Evolutionary conservation across 176 grass and related monocot species (phyloP).

Genomic region (Tillandsia leiboldiana): DNA sequence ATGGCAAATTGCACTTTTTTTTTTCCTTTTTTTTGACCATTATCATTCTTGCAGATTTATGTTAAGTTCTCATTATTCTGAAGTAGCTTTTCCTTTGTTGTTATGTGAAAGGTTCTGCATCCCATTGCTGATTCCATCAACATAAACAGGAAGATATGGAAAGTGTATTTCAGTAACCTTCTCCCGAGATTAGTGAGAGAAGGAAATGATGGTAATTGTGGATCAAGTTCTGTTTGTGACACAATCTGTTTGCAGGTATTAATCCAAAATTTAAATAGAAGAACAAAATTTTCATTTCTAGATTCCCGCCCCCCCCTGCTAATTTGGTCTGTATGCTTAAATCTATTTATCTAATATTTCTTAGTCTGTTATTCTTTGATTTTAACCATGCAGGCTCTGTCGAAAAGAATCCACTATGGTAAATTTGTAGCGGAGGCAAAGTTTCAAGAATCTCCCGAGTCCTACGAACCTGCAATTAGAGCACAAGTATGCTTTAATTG

Average conservation of each 20-base stretch:
- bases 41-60: background rate
- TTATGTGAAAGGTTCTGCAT: constrained; percentile 58
- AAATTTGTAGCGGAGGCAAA: constrained; percentile 97
- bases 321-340: background rate
- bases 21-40: background rate
- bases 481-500: constrained; percentile 28
- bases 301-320: background rate
- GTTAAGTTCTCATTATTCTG: constrained; percentile 6
- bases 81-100: constrained; percentile 12
- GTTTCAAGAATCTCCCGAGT: constrained; percentile 50
- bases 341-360: background rate
- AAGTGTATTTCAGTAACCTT: constrained; percentile 79
- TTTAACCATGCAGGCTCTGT: constrained; percentile 46
- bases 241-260: constrained; percentile 84
- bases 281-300: background rate
- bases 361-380: background rate
- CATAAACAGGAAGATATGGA: constrained; percentile 89
- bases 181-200: constrained; percentile 68
- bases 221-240: constrained; percentile 83
- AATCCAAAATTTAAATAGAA: background rate
- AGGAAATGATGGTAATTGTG: constrained; percentile 83
- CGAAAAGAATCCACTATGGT: constrained; percentile 96
- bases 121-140: constrained; percentile 71
- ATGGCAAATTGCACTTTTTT: background rate
- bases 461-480: constrained; percentile 60